Evolutionary conservation across 768 basidiomycete genomes (phyloP).

Genomic region (Phylloporus sp.): DNA sequence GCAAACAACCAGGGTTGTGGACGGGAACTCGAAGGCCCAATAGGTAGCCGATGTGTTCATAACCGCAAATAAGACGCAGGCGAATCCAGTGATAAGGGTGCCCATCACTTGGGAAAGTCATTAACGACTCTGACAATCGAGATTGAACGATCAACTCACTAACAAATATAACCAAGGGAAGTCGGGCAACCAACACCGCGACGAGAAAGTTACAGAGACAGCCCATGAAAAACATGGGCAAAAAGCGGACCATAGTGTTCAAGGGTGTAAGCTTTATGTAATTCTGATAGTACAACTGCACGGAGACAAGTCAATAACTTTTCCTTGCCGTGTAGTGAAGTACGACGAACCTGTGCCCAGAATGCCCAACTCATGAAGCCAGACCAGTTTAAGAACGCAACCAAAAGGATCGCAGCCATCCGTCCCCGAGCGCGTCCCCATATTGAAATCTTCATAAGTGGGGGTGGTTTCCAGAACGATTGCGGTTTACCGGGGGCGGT

Average conservation of each 20-base stretch:
- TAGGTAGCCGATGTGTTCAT: conserved; percentile 55
- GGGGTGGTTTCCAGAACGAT: conserved; percentile 45
- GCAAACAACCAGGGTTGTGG: conserved; percentile 58
- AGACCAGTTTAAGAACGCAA: conserved; percentile 65
- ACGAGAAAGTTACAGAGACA: conserved; percentile 61
- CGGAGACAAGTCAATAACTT: not conserved
- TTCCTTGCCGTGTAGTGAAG: not conserved
- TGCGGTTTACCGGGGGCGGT: conserved; percentile 11
- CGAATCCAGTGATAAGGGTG: conserved; percentile 52
- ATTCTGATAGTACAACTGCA: conserved; percentile 68
- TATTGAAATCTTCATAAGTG: conserved; percentile 59
- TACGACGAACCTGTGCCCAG: conserved; percentile 40
- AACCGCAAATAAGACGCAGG: conserved; percentile 64
- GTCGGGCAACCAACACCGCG: conserved; percentile 50
- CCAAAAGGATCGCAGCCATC: conserved; percentile 55
- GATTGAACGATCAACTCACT: conserved; percentile 33
- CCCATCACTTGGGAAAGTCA: conserved; percentile 41
- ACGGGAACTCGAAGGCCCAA: conserved; percentile 77
- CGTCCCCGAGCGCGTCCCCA: conserved; percentile 63
- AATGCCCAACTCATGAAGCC: conserved; percentile 53
- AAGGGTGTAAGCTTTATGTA: conserved; percentile 54
- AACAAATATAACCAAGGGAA: conserved; percentile 55
- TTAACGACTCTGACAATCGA: not conserved
- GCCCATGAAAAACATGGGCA: conserved; percentile 72
- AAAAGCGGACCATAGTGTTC: conserved; percentile 56